These are phyloP conservation scores for Inga leiocalycina DNA, from an alignment of 306 rosid species.

Conservation along the genomic window DNA sequence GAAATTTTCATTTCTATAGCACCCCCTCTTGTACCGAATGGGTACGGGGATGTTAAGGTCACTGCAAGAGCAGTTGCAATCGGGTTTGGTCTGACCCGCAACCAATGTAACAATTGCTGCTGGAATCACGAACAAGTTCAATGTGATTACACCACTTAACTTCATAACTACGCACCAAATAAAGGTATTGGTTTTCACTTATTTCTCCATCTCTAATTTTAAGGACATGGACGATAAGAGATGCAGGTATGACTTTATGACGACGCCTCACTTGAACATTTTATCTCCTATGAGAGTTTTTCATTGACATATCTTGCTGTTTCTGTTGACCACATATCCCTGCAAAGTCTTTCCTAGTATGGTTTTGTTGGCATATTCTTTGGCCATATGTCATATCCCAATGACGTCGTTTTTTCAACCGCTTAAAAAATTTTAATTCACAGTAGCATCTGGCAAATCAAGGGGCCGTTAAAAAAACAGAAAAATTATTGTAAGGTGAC, in stretches of 20 bases:
- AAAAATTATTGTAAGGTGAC: too few species aligned
- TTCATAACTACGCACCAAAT: not conserved
- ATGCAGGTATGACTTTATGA: not conserved
- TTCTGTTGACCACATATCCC: not conserved
- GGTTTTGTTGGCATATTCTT: not conserved
- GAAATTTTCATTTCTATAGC: conserved; percentile 3
- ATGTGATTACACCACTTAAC: not conserved
- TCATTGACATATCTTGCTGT: too few species aligned
- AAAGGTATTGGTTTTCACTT: not conserved
- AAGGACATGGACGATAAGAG: not conserved
- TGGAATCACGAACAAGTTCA: not conserved
- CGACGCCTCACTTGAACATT: too few species aligned
- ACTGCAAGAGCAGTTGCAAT: conserved; percentile 9
- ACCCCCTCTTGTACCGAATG: conserved; percentile 13
- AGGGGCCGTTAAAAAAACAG: too few species aligned
- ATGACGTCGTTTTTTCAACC: too few species aligned
- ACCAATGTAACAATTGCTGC: not conserved
- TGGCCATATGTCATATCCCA: not conserved
- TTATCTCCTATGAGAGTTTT: too few species aligned
- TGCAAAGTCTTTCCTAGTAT: too few species aligned
- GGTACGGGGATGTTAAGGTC: conserved; percentile 8
- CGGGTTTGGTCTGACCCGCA: not conserved
- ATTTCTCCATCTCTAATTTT: not conserved
- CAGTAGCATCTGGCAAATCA: too few species aligned
- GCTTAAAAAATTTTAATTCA: too few species aligned